phyloP scores from a whole-genome alignment of 192 early-diverging fungal genomes.

The Funneliformis mosseae region DNA sequence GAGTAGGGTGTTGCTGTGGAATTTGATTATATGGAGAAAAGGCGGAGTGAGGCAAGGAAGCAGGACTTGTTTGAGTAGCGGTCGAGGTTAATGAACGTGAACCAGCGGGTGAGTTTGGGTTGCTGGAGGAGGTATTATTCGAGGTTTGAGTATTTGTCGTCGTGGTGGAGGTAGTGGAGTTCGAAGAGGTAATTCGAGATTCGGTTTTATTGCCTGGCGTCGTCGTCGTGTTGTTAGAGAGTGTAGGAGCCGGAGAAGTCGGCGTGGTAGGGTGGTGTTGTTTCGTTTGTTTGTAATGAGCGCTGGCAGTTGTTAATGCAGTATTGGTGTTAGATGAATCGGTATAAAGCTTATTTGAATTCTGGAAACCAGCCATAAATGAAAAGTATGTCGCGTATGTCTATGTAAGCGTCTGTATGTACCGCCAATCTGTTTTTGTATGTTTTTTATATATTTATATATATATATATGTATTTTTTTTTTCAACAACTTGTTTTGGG shows the following conservation, averaged over 20 bases:
- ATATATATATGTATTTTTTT: conserved; percentile 12
- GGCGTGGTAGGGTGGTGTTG: conserved; percentile 26
- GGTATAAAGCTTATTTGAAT: conserved; percentile 30
- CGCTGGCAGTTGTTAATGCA: conserved; percentile 29
- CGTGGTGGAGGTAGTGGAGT: neutral
- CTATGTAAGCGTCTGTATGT: conserved; percentile 28
- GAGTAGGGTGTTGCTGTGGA: conserved; percentile 26
- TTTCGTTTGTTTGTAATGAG: conserved; percentile 13
- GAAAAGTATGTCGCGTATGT: conserved; percentile 3
- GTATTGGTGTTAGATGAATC: conserved; percentile 32
- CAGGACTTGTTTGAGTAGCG: neutral
- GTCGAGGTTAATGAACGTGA: conserved; percentile 25
- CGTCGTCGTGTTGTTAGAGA: conserved; percentile 18
- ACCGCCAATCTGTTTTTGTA: conserved; percentile 31
- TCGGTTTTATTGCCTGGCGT: conserved; percentile 5
- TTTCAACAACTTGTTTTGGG: neutral
- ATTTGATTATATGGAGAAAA: conserved; percentile 27
- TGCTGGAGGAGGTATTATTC: conserved; percentile 29
- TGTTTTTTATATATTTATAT: conserved; percentile 5
- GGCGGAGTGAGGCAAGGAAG: neutral
- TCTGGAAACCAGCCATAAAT: conserved; percentile 34
- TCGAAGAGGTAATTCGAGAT: conserved; percentile 5
- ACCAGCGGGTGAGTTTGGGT: conserved; percentile 23
- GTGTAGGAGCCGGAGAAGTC: conserved; percentile 27
- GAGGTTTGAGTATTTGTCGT: conserved; percentile 4